Conservation (phyloP, 2,329 filamentous ascomycete species). For the Cytospora piceae region DNA sequence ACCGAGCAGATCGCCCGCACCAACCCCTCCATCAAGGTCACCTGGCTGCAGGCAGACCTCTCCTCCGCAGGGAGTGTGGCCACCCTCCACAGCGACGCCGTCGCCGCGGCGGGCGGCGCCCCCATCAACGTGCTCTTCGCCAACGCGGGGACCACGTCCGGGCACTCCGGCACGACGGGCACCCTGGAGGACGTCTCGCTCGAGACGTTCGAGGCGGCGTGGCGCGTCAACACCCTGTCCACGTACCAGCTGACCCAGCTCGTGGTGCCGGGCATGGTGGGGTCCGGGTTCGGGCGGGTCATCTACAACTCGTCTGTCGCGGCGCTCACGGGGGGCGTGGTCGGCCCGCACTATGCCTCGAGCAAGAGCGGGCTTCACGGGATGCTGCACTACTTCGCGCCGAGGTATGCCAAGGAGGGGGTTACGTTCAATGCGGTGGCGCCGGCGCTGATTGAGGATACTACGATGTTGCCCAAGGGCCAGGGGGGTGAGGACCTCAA, state of each 20-base stretch:
- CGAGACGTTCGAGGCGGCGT: slow-evolving; percentile 21
- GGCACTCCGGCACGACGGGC: slow-evolving; percentile 15
- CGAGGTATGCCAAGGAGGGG: slow-evolving; percentile 6
- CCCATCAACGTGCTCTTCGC: slow-evolving; percentile 27
- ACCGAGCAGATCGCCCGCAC: slow-evolving; percentile 8
- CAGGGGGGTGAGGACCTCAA: slow-evolving; percentile 2
- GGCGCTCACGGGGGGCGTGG: slow-evolving; percentile 24
- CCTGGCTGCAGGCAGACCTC: slow-evolving; percentile 26
- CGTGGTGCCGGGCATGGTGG: slow-evolving; percentile 16
- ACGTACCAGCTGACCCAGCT: slow-evolving; percentile 22
- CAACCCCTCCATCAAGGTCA: slow-evolving; percentile 10
- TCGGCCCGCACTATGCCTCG: slow-evolving; percentile 24
- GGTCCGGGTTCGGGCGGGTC: slow-evolving; percentile 18
- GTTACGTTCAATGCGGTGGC: slow-evolving; percentile 26
- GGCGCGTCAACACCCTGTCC: slow-evolving; percentile 25
- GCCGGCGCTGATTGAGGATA: slow-evolving; percentile 23
- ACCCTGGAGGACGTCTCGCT: slow-evolving; percentile 16
- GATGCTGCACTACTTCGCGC: slow-evolving; percentile 13
- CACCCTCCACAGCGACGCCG: slow-evolving; percentile 2
- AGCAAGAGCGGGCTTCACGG: slow-evolving; percentile 26
- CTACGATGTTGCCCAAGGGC: slow-evolving; percentile 21
- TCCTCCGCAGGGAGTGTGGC: slow-evolving; percentile 1
- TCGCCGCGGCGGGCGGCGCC: slow-evolving; percentile 6
- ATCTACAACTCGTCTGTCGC: slow-evolving; percentile 26
- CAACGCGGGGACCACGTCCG: slow-evolving; percentile 22